phyloP scores from a whole-genome alignment of 768 basidiomycete genomes.

The Agaricus bisporus region DNA sequence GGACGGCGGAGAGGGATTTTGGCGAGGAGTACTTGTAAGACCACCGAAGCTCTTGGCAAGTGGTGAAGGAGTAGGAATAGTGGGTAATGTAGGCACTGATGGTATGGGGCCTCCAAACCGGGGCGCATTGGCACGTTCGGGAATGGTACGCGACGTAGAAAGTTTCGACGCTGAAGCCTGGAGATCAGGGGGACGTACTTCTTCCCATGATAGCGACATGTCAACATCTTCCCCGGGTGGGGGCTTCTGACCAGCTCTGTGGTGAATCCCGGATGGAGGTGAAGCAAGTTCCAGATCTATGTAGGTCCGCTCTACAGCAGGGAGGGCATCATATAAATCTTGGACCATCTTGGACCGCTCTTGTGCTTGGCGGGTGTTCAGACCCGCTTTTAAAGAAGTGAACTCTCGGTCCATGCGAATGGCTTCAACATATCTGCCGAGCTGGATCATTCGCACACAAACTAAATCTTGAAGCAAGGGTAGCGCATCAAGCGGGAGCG shows the following conservation, averaged over 20 bases:
- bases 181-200: constrained; percentile 29
- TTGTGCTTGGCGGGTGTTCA: constrained; percentile 32
- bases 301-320: constrained; percentile 54
- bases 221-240: constrained; percentile 17
- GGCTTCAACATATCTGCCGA: constrained; percentile 64
- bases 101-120: constrained; percentile 28
- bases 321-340: constrained; percentile 59
- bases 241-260: neutral
- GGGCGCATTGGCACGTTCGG: constrained; percentile 27
- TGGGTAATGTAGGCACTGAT: constrained; percentile 15
- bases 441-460: constrained; percentile 70
- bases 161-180: constrained; percentile 22
- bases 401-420: constrained; percentile 71
- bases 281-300: constrained; percentile 50
- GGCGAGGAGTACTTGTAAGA: constrained; percentile 15
- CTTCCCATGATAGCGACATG: constrained; percentile 63
- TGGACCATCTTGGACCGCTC: constrained; percentile 68
- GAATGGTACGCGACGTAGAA: constrained; percentile 16
- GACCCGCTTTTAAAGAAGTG: constrained; percentile 32
- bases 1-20: constrained; percentile 19
- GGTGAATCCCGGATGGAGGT: constrained; percentile 3
- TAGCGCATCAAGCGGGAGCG: constrained; percentile 41
- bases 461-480: constrained; percentile 71
- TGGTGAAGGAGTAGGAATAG: constrained; percentile 11
- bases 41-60: neutral